Base-by-base conservation (phyloP, 2,329 filamentous ascomycete genomes). In the Penicillium sp. region DNA sequence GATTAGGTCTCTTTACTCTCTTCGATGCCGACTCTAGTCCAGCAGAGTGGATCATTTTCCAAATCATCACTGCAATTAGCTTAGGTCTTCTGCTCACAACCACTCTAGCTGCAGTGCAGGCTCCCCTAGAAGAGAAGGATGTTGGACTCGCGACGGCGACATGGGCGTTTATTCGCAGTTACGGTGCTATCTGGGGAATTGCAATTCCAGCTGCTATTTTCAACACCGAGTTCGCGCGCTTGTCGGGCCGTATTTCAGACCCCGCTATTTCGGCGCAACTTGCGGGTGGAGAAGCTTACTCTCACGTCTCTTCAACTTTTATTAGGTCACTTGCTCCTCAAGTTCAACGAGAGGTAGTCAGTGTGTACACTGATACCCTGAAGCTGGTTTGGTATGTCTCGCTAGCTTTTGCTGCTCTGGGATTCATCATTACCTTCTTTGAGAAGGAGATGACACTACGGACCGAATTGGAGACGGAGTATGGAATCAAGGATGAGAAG, bases 131-230 rank as follows among this genome's bases (percentile, higher is more conserved):
- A 5, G 66, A 70, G 23, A 45, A 53, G 1, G 67, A 71, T 48
- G 56, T 62, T 2, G 69, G 64, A 4, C 19, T 55, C 1, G 58
- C 56, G 6, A 68, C 67, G 1, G 55, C 65, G 2, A 63, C 60
- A 0, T 73, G 61, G 57, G 29, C 52, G 0, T 73, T 72, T 41
- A 36, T 72, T 4, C 63, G 65, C 2, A 61, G 33, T n/a, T 69
- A 68, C 38, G 71, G 68, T 4, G 39, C 47, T 13, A 58, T 68
- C 15, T 73, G 68, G 67, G 71, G 72, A 1, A 60, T 65, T 1
- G 50, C 68, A 9, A 67, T 72, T 31, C 53, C 70, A 3, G 40
- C 57, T 1, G 60, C 67, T 4, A 61, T 74, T 9, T 75, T 74
- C 58, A 70, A 72, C 83, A 33, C 13, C 3, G 13, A 21, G 29